Evolutionary conservation across 192 early-diverging fungal genomes (phyloP), one percentile per base, ranked within the genome.

Genomic region (Backusella australiensis): DNA sequence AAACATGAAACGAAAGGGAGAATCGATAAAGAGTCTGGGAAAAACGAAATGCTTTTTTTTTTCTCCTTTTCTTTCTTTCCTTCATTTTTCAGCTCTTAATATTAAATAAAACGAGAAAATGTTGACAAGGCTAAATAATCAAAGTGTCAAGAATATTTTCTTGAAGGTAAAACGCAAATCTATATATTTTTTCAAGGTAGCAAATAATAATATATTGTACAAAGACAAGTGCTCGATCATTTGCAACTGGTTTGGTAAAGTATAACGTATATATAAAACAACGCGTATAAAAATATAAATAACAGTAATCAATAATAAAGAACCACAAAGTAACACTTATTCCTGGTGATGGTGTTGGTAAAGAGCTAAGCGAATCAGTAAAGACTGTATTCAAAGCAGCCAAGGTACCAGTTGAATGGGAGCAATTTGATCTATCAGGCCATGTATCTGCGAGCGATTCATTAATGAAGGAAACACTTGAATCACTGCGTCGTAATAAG

Each of bases 311-410:
- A 32, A 32, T 32, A 32, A 32, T 32, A 34, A 36, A 68, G 67
- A 38, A 17, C 7, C 67, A 68, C 21, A 70, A 38, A 44, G 94
- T 98, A 53, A 98, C 98, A 32, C 90, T 99, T 66, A 95, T 99
- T 78, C 98, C 98, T 67, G 98, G 98, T 79, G 98, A 99, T 87
- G 98, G 98, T 84, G 91, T 99, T 77, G 98, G 98, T 73, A 89
- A 93, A 82, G 98, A 99, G 81, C 95, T 93, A 77, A 91, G 95
- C 42, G 83, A 85, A 19, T 88, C 96, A 29, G 96, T 99, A 49
- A 97, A 98, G 89, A 88, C 91, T 59, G 90, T 99, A 67, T 99
- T 99, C 86, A 90, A 89, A 75, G 96, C 96, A 21, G 94, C 93
- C 78, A 89, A 94, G 66, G 96, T 96, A 19, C 98, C 98, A n/a